Conservation (phyloP, 495 filamentous ascomycete genomes). For the Aspergillus cavernicola region DNA sequence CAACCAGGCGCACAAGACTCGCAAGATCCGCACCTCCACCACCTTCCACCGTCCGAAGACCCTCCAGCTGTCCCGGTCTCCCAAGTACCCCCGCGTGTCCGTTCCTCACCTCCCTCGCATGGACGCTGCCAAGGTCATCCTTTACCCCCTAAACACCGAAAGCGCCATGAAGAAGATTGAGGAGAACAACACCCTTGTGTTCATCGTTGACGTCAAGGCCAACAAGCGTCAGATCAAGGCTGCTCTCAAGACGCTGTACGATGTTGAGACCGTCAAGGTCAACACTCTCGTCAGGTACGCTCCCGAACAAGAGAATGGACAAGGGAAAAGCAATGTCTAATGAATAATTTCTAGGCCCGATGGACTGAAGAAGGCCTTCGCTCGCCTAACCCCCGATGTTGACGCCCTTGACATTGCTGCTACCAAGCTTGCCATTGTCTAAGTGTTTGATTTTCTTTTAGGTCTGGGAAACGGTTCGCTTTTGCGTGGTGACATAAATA, state of each 20-base stretch:
- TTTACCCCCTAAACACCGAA: constrained; percentile 92
- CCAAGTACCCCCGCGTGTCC: constrained; percentile 96
- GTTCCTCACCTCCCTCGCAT: constrained; percentile 84
- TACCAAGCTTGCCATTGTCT: constrained; percentile 97
- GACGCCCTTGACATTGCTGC: constrained; percentile 99
- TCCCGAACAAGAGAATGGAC: not conserved
- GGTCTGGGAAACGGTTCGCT: constrained; percentile 41
- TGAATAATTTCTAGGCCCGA: constrained; percentile 64
- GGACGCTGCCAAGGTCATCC: constrained; percentile 87
- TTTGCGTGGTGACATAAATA: constrained; percentile 45
- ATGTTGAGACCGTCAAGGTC: constrained; percentile 96
- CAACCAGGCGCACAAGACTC: constrained; percentile 74
- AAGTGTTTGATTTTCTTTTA: constrained; percentile 46
- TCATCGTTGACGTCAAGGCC: constrained; percentile 96
- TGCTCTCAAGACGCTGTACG: constrained; percentile 98
- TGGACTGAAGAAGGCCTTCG: constrained; percentile 97
- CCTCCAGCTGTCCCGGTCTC: constrained; percentile 80
- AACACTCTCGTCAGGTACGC: constrained; percentile 94
- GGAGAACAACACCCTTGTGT: constrained; percentile 99
- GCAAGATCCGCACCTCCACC: constrained; percentile 87
- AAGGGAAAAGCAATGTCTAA: not conserved
- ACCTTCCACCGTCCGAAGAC: constrained; percentile 98
- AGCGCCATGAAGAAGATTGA: constrained; percentile 99
- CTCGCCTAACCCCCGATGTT: constrained; percentile 88
- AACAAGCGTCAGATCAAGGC: constrained; percentile 99